Conservation (phyloP, 805 yeast species). For the Wickerhamiella lipophila region DNA sequence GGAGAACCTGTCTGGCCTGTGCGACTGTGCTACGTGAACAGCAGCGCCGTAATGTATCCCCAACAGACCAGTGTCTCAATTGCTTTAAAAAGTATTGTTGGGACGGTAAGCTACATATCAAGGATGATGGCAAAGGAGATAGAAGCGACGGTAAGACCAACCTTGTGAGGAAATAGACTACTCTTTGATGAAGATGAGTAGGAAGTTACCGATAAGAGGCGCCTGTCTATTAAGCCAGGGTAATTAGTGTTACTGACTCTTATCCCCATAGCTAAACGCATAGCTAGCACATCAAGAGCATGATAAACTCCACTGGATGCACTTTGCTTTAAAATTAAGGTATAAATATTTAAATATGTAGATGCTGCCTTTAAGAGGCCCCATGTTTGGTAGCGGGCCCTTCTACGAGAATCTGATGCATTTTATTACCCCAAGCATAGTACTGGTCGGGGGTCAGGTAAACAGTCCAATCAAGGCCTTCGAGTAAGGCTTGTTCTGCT, state of each 20-base stretch:
- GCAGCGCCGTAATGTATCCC: slow-evolving; percentile 50
- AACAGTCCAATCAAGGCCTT: neutral
- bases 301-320: too few species aligned
- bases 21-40: slow-evolving; percentile 72
- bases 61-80: slow-evolving; percentile 54
- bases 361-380: neutral
- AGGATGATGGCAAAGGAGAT: slow-evolving; percentile 6
- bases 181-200: too few species aligned
- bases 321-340: too few species aligned
- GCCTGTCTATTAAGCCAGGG: too few species aligned
- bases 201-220: too few species aligned
- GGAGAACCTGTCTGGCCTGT: slow-evolving; percentile 71
- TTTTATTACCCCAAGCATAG: slow-evolving; percentile 3
- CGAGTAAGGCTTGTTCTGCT: slow-evolving; percentile 4
- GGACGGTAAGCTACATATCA: slow-evolving; percentile 36
- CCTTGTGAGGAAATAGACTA: too few species aligned
- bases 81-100: slow-evolving; percentile 74
- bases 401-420: neutral
- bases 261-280: too few species aligned
- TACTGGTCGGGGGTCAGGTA: slow-evolving; percentile 1
- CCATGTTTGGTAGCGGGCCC: neutral
- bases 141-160: slow-evolving; percentile 28
- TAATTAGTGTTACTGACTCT: too few species aligned
- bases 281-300: too few species aligned
- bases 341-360: neutral